Percentiles rank a stretch among this genome's conserved stretches.
Conservation (phyloP, 495 filamentous ascomycete species). For the Talaromyces proteolyticus region DNA sequence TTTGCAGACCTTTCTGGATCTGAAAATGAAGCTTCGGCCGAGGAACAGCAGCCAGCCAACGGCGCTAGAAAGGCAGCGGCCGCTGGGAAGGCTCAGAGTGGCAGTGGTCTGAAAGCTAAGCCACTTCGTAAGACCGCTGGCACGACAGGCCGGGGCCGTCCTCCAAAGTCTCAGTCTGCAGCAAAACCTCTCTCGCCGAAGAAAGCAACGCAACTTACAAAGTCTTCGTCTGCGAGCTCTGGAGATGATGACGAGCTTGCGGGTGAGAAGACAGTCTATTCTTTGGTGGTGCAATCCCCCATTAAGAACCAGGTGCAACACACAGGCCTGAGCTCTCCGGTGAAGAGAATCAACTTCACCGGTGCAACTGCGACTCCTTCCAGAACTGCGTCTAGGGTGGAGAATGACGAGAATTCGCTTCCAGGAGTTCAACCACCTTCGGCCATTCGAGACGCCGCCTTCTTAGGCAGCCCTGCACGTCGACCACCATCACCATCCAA, state of each 20-base stretch:
- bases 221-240: slow-evolving; percentile 32
- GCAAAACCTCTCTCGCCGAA: slow-evolving; percentile 49
- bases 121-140: slow-evolving; percentile 39
- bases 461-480: slow-evolving; percentile 45
- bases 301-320: slow-evolving; percentile 21
- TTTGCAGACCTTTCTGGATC: slow-evolving; percentile 39
- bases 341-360: slow-evolving; percentile 35
- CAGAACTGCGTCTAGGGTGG: background rate
- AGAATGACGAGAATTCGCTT: slow-evolving; percentile 18
- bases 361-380: background rate
- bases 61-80: slow-evolving; percentile 7
- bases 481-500: slow-evolving; percentile 46
- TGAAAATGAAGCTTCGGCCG: slow-evolving; percentile 31
- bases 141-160: slow-evolving; percentile 26
- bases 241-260: slow-evolving; percentile 48
- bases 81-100: slow-evolving; percentile 9
- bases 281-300: slow-evolving; percentile 33
- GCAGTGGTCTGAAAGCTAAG: slow-evolving; percentile 38
- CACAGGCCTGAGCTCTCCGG: slow-evolving; percentile 30
- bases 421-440: slow-evolving; percentile 16
- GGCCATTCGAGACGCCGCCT: slow-evolving; percentile 28
- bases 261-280: slow-evolving; percentile 32
- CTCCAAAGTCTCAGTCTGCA: slow-evolving; percentile 24
- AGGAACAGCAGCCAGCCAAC: slow-evolving; percentile 19
- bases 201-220: slow-evolving; percentile 47